Conservation (phyloP, 2,329 filamentous ascomycete genomes). For the Zarea fungicola region DNA sequence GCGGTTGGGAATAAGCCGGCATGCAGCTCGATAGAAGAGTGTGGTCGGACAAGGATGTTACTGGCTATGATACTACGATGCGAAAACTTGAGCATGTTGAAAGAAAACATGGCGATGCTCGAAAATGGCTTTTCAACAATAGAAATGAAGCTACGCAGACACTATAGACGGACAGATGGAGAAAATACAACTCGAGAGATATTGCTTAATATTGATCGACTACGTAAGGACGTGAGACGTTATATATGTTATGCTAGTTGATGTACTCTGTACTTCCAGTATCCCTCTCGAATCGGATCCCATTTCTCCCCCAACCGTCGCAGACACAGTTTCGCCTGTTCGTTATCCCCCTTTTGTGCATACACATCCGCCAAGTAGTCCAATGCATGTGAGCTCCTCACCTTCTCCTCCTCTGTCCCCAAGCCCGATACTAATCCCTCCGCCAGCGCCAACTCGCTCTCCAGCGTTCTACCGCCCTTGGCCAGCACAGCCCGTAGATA, state of each 20-base stretch:
- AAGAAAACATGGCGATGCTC: too few species aligned
- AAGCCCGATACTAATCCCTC: constrained; percentile 45
- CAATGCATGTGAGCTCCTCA: constrained; percentile 60
- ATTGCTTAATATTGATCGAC: too few species aligned
- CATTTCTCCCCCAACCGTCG: constrained; percentile 74
- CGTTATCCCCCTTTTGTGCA: constrained; percentile 48
- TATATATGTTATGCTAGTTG: constrained; percentile 18
- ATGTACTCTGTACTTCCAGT: constrained; percentile 66
- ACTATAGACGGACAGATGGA: too few species aligned
- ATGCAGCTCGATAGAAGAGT: too few species aligned
- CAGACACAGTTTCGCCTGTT: constrained; percentile 64
- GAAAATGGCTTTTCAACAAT: too few species aligned
- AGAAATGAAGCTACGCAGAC: too few species aligned
- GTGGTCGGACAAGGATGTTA: too few species aligned
- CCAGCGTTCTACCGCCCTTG: constrained; percentile 54
- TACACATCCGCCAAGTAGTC: constrained; percentile 69
- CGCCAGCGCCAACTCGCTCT: constrained; percentile 42
- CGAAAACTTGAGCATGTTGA: too few species aligned
- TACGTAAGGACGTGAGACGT: too few species aligned
- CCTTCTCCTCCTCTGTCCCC: constrained; percentile 43
- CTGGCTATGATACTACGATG: too few species aligned
- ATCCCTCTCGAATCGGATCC: constrained; percentile 85
- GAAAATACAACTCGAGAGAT: too few species aligned
- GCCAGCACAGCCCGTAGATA: constrained; percentile 74
- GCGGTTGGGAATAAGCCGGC: too few species aligned